phyloP scores from a whole-genome alignment of 176 grass and related monocot species.

The Typha latifolia region DNA sequence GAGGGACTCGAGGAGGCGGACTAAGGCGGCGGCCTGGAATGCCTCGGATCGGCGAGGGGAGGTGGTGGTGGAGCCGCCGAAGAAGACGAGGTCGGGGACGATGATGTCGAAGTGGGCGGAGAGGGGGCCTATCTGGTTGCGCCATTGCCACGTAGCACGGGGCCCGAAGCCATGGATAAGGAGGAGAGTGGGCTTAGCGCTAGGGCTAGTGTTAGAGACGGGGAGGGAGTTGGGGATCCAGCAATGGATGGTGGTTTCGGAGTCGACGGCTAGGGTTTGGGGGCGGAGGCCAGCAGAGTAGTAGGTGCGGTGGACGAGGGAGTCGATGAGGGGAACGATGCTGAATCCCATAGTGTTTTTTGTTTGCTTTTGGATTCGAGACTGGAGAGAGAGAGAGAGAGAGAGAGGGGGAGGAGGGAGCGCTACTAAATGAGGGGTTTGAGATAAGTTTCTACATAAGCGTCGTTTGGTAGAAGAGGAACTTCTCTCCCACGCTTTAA shows the following conservation, averaged over 20 bases:
- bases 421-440: too few species aligned
- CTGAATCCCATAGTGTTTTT: constrained; percentile 30
- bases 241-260: constrained; percentile 44
- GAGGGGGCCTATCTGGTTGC: constrained; percentile 39
- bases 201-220: background rate
- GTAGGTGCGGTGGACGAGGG: constrained; percentile 44
- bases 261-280: constrained; percentile 33
- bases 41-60: constrained; percentile 38
- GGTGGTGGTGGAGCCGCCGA: constrained; percentile 51
- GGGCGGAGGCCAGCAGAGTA: constrained; percentile 42
- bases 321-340: constrained; percentile 35
- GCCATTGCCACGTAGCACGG: constrained; percentile 62
- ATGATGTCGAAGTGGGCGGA: constrained; percentile 65
- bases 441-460: too few species aligned
- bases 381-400: too few species aligned
- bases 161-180: constrained; percentile 85
- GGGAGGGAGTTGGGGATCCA: constrained; percentile 31
- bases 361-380: background rate
- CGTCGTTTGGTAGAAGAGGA: too few species aligned
- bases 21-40: constrained; percentile 56
- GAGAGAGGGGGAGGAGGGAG: too few species aligned
- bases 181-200: constrained; percentile 40
- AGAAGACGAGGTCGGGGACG: constrained; percentile 88
- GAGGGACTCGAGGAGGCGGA: constrained; percentile 33
- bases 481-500: too few species aligned